phyloP scores from a whole-genome alignment of 192 early-diverging fungal genomes.

The Backusella morwellensis region DNA sequence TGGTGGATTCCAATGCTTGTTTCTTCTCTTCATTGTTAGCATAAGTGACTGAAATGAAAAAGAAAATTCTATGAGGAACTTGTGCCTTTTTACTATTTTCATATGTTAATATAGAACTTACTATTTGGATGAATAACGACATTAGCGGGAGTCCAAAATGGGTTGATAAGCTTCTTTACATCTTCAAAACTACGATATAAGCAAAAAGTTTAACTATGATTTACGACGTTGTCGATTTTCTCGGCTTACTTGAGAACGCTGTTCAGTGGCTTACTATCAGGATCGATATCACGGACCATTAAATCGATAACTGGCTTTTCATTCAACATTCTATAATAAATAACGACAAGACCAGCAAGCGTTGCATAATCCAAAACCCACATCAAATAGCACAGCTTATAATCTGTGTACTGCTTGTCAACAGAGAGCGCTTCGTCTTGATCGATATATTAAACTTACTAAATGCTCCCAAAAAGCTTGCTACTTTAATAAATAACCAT shows the following conservation, averaged over 20 bases:
- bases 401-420: not conserved
- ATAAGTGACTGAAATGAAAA: conserved; percentile 18
- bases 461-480: conserved; percentile 3
- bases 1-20: conserved; percentile 14
- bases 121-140: conserved; percentile 21
- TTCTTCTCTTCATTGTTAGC: conserved; percentile 21
- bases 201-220: not conserved
- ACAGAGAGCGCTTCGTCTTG: not conserved
- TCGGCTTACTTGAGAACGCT: not conserved
- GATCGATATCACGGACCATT: not conserved
- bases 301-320: not conserved
- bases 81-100: not conserved
- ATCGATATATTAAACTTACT: not conserved
- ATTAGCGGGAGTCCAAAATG: conserved; percentile 11
- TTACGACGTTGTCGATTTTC: not conserved
- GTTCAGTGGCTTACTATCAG: not conserved
- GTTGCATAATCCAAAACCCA: not conserved
- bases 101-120: not conserved
- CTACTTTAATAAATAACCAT: not conserved
- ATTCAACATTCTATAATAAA: conserved; percentile 6
- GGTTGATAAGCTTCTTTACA: conserved; percentile 4
- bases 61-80: not conserved
- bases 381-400: not conserved
- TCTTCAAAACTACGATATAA: not conserved
- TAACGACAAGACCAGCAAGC: not conserved